Conservation (phyloP, 2,329 filamentous ascomycete genomes). For the Talaromyces rugulosus region DNA sequence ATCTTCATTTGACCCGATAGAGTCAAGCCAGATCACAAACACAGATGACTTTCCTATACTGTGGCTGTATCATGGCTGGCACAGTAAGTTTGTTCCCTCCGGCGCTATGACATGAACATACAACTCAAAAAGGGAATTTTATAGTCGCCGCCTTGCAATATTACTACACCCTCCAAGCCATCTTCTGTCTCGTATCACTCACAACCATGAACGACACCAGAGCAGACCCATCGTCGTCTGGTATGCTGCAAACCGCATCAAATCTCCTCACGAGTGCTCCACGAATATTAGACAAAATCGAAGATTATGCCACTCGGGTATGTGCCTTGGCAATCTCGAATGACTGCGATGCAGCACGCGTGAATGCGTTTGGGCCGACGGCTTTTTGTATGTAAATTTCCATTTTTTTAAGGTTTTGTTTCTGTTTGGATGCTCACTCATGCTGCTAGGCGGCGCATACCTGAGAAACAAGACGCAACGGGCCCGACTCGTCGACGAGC, state of each 20-base stretch:
- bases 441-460: slow-evolving; percentile 16
- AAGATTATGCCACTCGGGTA: slow-evolving; percentile 34
- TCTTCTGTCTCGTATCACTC: slow-evolving; percentile 24
- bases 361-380: slow-evolving; percentile 49
- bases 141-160: slow-evolving; percentile 44
- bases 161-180: slow-evolving; percentile 33
- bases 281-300: slow-evolving; percentile 21
- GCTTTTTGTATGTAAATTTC: slow-evolving; percentile 37
- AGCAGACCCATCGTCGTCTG: neutral
- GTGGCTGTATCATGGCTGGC: slow-evolving; percentile 41
- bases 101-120: neutral
- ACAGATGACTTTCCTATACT: slow-evolving; percentile 31
- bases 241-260: slow-evolving; percentile 13
- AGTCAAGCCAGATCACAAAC: slow-evolving; percentile 8
- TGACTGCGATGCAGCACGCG: slow-evolving; percentile 40
- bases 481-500: neutral
- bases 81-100: slow-evolving; percentile 30
- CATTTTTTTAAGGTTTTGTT: neutral
- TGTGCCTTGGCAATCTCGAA: slow-evolving; percentile 45
- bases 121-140: neutral
- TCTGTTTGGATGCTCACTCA: neutral
- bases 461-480: slow-evolving; percentile 7
- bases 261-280: slow-evolving; percentile 12
- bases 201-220: neutral
- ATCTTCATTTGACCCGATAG: slow-evolving; percentile 25